Base-by-base conservation (phyloP, 1,284 basidiomycete genomes). In the Cerrena zonata region DNA sequence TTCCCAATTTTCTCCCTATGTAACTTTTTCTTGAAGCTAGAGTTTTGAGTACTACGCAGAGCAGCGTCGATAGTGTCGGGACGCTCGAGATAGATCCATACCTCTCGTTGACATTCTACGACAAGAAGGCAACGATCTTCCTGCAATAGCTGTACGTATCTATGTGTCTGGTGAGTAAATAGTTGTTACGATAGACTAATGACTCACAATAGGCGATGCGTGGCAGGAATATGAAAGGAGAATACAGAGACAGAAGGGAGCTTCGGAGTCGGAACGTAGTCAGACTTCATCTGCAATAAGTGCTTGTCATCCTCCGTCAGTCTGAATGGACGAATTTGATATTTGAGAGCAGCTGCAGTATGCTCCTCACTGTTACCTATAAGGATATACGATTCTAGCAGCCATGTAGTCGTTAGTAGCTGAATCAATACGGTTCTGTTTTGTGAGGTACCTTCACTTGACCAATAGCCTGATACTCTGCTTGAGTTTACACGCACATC, bases 1-100 rank as follows among this genome's bases (percentile, higher is more conserved):
- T 64, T 58, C 0, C 77, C 80, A 2, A 78, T 68, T 54, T 73
- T 77, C 50, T 73, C 71, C 5, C 66, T 68, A 43, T 72, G 63
- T 5, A 81, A 58, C n/a, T 42, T 25, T 50, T 74, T 75, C 38
- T 64, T 65, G 0, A 51, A 47, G n/a, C n/a, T n/a, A n/a, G n/a
- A n/a, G n/a, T n/a, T n/a, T 1, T 56, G 39, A 0, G 53, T 47
- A 3, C 53, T 58, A 0, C 39, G 23, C 15, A 75, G 57, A 0
- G 71, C 69, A 2, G 56, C 48, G 0, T 66, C 64, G 4, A 81
- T 62, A 2, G 24, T 52, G 1, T 45, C 34, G 0, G 70, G 53
- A 1, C 36, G 41, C 0, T 78, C 79, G 2, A 76, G 57, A 45
- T 69, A 78, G 4, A 81, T 58, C 12, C 46, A 54, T 21, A 74